A percentile compares a stretch with the other conserved stretches of the same genome.
Evolutionary conservation across 2,329 filamentous ascomycete genomes (phyloP).

Genomic region (Fusarium musae): DNA sequence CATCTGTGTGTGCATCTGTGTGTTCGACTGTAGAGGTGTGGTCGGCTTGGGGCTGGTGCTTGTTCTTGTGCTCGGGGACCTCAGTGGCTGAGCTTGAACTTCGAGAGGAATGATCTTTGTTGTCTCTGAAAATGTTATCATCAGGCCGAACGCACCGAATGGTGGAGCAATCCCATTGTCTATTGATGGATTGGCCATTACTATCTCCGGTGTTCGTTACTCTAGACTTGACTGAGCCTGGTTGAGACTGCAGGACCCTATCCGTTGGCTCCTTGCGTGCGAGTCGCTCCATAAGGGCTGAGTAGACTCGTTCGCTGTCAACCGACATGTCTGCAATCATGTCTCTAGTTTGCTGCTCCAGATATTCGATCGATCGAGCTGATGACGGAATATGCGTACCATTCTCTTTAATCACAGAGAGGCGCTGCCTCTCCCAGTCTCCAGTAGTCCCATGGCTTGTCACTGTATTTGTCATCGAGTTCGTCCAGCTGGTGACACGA

Average conservation of each 20-base stretch:
- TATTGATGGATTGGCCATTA: neutral
- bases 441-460: conserved; percentile 53
- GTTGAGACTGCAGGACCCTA: neutral
- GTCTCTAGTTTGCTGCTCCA: conserved; percentile 30
- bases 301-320: conserved; percentile 70
- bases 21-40: neutral
- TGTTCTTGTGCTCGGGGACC: neutral
- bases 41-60: neutral
- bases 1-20: neutral
- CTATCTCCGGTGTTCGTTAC: neutral
- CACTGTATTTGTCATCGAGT: conserved; percentile 68
- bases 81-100: conserved; percentile 4
- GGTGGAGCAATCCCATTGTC: conserved; percentile 42
- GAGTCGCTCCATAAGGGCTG: conserved; percentile 69
- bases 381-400: conserved; percentile 54
- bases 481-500: conserved; percentile 78
- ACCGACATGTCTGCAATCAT: conserved; percentile 48
- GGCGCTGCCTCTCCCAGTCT: conserved; percentile 64
- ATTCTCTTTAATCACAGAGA: conserved; percentile 73
- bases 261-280: conserved; percentile 49
- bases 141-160: conserved; percentile 50
- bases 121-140: conserved; percentile 48
- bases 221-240: neutral
- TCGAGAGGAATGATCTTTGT: neutral
- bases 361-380: conserved; percentile 42